Percentiles rank a stretch among this genome's conserved stretches.
phyloP scores from a whole-genome alignment of 352 stramenopile species.

The Pythium scleroteichum region DNA sequence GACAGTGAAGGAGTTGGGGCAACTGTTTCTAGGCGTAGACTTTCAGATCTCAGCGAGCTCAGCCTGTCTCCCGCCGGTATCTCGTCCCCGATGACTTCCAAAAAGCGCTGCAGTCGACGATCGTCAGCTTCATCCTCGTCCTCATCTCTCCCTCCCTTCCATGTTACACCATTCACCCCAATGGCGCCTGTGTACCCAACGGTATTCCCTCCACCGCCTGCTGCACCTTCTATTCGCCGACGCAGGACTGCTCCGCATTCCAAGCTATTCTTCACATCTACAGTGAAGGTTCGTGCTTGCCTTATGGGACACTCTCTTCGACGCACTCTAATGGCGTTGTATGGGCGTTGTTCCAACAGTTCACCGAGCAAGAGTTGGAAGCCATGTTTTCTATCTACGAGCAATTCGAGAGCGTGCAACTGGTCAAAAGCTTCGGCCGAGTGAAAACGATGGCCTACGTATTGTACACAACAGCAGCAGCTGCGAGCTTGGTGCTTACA shows the following conservation, averaged over 20 bases:
- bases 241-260: constrained; percentile 11
- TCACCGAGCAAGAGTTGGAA: constrained; percentile 74
- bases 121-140: constrained; percentile 15
- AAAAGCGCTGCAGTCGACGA: constrained; percentile 27
- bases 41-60: constrained; percentile 30
- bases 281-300: constrained; percentile 46
- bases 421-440: constrained; percentile 74
- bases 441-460: constrained; percentile 89
- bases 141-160: neutral
- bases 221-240: neutral
- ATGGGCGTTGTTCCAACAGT: constrained; percentile 38
- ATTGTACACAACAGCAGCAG: constrained; percentile 47
- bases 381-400: constrained; percentile 84
- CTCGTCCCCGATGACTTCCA: constrained; percentile 19
- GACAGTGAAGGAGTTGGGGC: neutral
- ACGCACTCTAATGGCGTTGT: neutral
- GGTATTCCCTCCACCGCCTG: neutral
- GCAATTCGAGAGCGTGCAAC: constrained; percentile 65
- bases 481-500: constrained; percentile 14
- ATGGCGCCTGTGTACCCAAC: constrained; percentile 14
- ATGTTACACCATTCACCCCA: constrained; percentile 2
- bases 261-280: constrained; percentile 75
- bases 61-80: constrained; percentile 25
- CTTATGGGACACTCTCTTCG: no score
- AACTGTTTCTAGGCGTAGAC: constrained; percentile 16